A percentile compares a stretch with the other conserved stretches of the same genome.
These are phyloP conservation scores for Sabuloglossum arenarium DNA, from an alignment of 495 filamentous ascomycete species.

Conservation along the genomic window DNA sequence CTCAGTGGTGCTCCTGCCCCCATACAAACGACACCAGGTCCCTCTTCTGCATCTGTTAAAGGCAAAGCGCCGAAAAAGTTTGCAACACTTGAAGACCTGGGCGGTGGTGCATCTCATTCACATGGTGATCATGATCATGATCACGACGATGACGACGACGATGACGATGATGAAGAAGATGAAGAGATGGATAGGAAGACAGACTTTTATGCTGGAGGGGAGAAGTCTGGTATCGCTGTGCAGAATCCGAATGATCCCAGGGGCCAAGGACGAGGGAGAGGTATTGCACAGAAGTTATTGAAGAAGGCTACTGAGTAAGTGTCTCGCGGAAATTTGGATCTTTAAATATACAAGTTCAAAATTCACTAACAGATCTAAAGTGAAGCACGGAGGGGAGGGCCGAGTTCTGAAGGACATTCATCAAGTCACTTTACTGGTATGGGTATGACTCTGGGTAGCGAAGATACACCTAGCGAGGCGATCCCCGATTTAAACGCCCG, in stretches of 20 bases:
- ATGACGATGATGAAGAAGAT: slow-evolving; percentile 37
- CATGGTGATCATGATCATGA: slow-evolving; percentile 25
- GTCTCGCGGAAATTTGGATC: background rate
- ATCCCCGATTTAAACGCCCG: slow-evolving; percentile 41
- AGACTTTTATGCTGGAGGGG: slow-evolving; percentile 84
- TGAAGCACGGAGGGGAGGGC: background rate
- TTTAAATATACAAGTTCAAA: background rate
- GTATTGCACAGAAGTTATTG: background rate
- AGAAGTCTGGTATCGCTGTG: slow-evolving; percentile 90
- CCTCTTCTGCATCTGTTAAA: slow-evolving; percentile 17
- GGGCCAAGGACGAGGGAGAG: slow-evolving; percentile 23
- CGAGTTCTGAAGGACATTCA: slow-evolving; percentile 18
- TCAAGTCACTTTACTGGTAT: slow-evolving; percentile 51
- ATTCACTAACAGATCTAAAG: slow-evolving; percentile 21
- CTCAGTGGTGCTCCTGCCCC: slow-evolving; percentile 16
- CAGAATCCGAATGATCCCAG: slow-evolving; percentile 65
- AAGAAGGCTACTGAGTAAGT: background rate
- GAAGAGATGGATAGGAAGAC: slow-evolving; percentile 42
- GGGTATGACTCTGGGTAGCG: slow-evolving; percentile 76
- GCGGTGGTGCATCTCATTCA: slow-evolving; percentile 14
- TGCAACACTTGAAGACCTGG: slow-evolving; percentile 32
- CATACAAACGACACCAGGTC: slow-evolving; percentile 14
- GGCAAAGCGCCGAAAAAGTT: slow-evolving; percentile 27
- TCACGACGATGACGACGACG: slow-evolving; percentile 33
- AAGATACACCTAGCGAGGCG: slow-evolving; percentile 54